Evolutionary conservation across 73 alveolate genomes (phyloP), one percentile per base, ranked within the genome.

Genomic region (Tetrahymena borealis): DNA sequence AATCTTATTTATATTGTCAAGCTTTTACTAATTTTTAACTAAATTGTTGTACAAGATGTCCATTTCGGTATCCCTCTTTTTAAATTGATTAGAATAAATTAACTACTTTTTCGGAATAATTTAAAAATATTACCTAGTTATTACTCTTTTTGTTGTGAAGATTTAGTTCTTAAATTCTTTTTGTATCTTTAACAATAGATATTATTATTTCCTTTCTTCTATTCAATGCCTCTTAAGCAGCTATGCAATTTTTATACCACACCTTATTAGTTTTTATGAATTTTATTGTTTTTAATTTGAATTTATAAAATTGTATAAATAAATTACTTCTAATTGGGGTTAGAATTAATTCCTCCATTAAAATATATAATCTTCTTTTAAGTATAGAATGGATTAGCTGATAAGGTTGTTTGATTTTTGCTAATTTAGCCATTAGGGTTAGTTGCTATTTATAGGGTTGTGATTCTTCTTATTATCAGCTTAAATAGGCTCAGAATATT

Each of bases 51-150:
- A 79, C 4, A 93, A 36, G 16, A 93, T 90, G 40, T 93, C 95
- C 93, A 79, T 93, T 40, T 93, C 95, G 7, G 91, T 35, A 35
- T 93, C 95, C 79, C 95, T 78, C 95, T 93, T 79, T 77, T 39
- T 9, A 39, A 39, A 39, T 39, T 39, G 7, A 9, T 39, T 9
- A 39, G 12, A 12, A 39, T 39, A 9, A 9, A 39, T 9, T 39
- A 39, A 9, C 12, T 9, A 39, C 7, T 39, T 12, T 39, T 39
- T 9, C 12, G 7, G 7, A 91, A 35, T 78, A 2, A 78, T n/a
- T 37, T 1, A 4, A 85, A 79, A 39, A 15, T 4, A 31, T 79
- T 79, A 93, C 95, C 78, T 92, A 40, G 39, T 90, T 79, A 15
- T 90, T 78, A 90, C 79, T 93, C n/a, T 93, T 92, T 16, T 91